These are phyloP conservation scores for Trichoderma semiorbis DNA, from an alignment of 2,329 filamentous ascomycete genomes.

Conservation along the genomic window DNA sequence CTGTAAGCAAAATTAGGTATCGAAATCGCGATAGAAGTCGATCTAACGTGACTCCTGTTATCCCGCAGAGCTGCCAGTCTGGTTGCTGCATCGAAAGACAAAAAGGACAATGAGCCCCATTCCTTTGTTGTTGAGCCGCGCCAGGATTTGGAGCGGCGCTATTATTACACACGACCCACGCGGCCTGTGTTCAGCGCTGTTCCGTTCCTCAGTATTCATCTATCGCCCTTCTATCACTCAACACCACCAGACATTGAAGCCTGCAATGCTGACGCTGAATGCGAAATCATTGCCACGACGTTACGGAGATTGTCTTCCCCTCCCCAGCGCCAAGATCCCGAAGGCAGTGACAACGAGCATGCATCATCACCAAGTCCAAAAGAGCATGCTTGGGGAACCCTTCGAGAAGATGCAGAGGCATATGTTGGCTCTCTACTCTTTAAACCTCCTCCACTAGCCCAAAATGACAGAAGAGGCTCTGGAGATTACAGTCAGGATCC, in stretches of 20 bases:
- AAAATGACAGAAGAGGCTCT: background rate
- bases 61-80: background rate
- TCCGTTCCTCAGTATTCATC: background rate
- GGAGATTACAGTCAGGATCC: background rate
- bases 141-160: background rate
- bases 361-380: background rate
- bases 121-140: background rate
- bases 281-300: background rate
- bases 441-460: background rate
- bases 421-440: background rate
- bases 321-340: background rate
- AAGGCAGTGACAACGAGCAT: background rate
- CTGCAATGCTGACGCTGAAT: background rate
- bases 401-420: background rate
- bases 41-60: background rate
- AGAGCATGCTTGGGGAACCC: background rate
- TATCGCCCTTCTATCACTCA: background rate
- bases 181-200: background rate
- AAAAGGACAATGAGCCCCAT: background rate
- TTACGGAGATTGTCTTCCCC: background rate
- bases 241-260: background rate
- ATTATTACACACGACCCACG: background rate
- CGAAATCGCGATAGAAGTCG: background rate
- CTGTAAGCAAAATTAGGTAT: background rate
- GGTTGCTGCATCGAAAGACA: background rate